phyloP scores from a whole-genome alignment of 176 grass and related monocot species.

The Triticum urartu region DNA sequence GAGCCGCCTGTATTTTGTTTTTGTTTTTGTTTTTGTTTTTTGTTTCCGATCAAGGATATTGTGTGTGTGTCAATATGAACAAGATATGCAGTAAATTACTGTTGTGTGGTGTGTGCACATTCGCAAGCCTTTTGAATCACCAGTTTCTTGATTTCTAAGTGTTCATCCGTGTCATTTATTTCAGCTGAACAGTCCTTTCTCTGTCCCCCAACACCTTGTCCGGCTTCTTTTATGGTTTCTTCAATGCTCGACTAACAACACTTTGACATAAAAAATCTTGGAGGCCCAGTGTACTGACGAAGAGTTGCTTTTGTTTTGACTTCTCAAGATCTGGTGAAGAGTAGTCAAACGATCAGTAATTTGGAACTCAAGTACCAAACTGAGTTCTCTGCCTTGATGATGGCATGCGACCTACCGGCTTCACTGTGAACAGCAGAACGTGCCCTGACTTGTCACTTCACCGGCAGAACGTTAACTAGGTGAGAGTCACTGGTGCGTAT shows the following conservation, averaged over 20 bases:
- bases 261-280: background rate
- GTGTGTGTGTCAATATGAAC: conserved; percentile 45
- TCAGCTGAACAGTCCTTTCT: background rate
- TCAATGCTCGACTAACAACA: background rate
- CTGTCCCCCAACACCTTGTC: background rate
- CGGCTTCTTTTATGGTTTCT: background rate
- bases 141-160: background rate
- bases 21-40: background rate
- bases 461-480: background rate
- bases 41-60: conserved; percentile 16
- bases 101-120: conserved; percentile 7
- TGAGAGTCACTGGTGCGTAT: no score
- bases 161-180: background rate
- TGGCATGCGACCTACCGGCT: background rate
- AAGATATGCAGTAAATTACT: conserved; percentile 27
- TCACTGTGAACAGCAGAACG: background rate
- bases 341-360: background rate
- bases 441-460: background rate
- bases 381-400: conserved; percentile 1
- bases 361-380: background rate
- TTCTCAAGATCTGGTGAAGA: background rate
- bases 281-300: background rate
- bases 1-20: conserved; percentile 39
- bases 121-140: background rate
- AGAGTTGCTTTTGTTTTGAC: background rate